Percentiles rank a stretch among this genome's conserved stretches.
Evolutionary conservation across 164 flowering plant genomes (phyloP).

Genomic region (Paratinospora sagittata): DNA sequence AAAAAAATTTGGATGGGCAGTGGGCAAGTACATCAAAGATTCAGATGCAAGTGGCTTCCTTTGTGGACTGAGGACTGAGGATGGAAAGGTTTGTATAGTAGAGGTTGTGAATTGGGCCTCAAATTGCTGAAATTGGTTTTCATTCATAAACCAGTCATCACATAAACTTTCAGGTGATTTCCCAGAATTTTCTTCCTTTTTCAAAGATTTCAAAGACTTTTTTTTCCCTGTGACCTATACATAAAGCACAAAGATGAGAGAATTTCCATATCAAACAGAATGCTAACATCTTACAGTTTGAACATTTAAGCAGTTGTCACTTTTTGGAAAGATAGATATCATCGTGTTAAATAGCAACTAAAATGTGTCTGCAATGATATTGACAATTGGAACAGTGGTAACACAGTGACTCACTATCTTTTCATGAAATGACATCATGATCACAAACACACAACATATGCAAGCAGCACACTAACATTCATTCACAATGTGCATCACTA

Average conservation of each 20-base stretch:
- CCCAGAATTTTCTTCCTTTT: constrained; percentile 24
- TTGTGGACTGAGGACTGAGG: constrained; percentile 31
- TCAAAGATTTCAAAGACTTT: constrained; percentile 22
- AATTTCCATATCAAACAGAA: constrained; percentile 7
- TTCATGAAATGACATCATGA: neutral
- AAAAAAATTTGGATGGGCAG: constrained; percentile 29
- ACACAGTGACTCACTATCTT: neutral
- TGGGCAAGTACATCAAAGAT: constrained; percentile 29
- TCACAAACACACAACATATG: neutral
- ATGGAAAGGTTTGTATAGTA: constrained; percentile 29
- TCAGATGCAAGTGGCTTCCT: constrained; percentile 30
- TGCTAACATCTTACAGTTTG: neutral
- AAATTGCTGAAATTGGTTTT: constrained; percentile 28
- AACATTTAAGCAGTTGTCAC: neutral
- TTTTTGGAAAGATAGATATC: neutral
- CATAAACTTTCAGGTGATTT: constrained; percentile 24
- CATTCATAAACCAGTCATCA: constrained; percentile 34
- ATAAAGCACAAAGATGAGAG: constrained; percentile 9
- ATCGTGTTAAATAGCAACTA: neutral
- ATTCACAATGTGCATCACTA: neutral
- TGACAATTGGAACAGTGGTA: neutral
- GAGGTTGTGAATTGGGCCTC: constrained; percentile 32
- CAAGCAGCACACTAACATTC: neutral
- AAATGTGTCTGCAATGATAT: neutral
- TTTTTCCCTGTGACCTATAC: constrained; percentile 35